Base-by-base conservation (phyloP, 208 protist species). In the Strigomonas oncopelti region DNA sequence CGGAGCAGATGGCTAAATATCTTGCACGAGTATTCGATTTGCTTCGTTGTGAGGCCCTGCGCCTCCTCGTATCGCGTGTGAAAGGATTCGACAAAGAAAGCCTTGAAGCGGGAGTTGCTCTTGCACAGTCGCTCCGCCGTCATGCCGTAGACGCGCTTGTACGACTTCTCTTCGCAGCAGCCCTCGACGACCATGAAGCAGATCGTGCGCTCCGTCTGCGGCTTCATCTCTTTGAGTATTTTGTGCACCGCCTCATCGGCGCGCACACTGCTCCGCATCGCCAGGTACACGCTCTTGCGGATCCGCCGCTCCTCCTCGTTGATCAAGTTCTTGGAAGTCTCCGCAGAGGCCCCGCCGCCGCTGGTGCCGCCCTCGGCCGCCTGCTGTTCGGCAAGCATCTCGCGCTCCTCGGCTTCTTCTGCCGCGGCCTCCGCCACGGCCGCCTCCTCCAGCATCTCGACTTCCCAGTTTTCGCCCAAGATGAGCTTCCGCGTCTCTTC, bases 171-270 rank as follows among this genome's bases (percentile, higher is more conserved):
- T 76, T 99, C 96, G 63, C 86, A 89, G 83, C 97, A 99, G 70
- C 97, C 98, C 75, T 99, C 98, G 51, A 99, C 85, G 34, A 99
- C 85, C 98, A 99, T 99, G 31, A 91, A 96, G 69, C 84, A 94
- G 20, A 99, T 74, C 0, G 76, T 90, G 1, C 77, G 76, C 57
- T 87, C 97, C 81, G 75, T 88, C 42, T 77, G 67, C 20, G 82
- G 79, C 59, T 80, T 74, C 81, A 92, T 86, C 52, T 69, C 65
- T 48, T 94, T 94, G 13, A 99, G 72, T 31, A 99, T 89, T 76
- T 99, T 99, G 87, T 99, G 98, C n/a, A 96, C 98, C 57, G 89
- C 96, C 74, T 99, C 98, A 59, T 99, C 98, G 51, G 97, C 97
- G 60, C 90, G 87, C n/a, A 98, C 77, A 60, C 92, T 97, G 28